Evolutionary conservation across 225 moss, liverwort and hornwort species (phyloP), one percentile per base, ranked within the genome.

Genomic region (Pleurozium schreberi): DNA sequence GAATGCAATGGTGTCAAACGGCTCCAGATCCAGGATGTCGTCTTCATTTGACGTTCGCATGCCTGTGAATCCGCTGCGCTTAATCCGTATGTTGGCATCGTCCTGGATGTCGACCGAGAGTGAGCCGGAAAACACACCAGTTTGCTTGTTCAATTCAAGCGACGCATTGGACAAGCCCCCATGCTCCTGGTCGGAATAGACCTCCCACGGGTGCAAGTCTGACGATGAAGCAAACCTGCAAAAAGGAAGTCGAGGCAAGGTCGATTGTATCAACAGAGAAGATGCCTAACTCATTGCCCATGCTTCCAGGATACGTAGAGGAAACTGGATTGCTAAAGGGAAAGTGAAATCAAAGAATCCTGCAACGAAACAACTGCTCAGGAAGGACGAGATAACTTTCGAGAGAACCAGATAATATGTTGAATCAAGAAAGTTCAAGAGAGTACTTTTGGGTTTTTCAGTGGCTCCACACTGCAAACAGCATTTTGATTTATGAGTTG

Each of bases 41-140:
- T 93, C 94, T 49, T 95, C 95, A 88, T 97, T 95, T 30, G 75
- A 83, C 10, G 97, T 96, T 84, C 98, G 97, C 69, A 98, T 93
- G 25, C 98, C 98, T 25, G 93, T 91, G 92, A 98, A 97, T 47
- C 97, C 98, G 80, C 96, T 98, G 75, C 97, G 95, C 88, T 98
- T 98, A 88, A 98, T 93, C 66, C 93, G 92, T 36, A 92, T 89
- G 75, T 88, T 91, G 74, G 90, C 91, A 49, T 96, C 93, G 36
- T 94, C 94, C 36, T 83, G 89, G 71, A 98, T 90, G 55, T 98
- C 97, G 13, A 93, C 68, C 59, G 98, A 98, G 75, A 98, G 91
- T 42, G 90, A 89, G 69, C 98, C 98, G 42, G 92, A 75, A 85
- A 98, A 96, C 43, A 94, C 86, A 17, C 96, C 96, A 69, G 85